These are phyloP conservation scores for Schizosaccharomyces japonicus DNA, from an alignment of 805 yeast genomes.

Conservation along the genomic window DNA sequence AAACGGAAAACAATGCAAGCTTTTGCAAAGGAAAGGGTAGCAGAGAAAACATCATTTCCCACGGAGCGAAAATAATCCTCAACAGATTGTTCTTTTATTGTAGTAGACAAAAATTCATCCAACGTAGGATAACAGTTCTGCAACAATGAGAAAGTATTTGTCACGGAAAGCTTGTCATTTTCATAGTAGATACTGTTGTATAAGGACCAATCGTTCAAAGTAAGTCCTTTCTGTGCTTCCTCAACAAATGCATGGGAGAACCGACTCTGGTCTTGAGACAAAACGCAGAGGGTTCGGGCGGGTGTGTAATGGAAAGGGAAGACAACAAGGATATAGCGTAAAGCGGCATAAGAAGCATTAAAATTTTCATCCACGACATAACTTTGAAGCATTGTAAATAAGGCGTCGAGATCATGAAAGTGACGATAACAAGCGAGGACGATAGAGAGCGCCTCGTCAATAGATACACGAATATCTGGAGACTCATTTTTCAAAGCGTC, in stretches of 20 bases:
- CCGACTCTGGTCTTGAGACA: not conserved
- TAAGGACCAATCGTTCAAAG: not conserved
- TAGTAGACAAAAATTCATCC: too few species aligned
- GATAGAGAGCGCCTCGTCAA: not conserved
- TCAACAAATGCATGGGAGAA: not conserved
- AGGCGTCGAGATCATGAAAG: not conserved
- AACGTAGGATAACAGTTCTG: too few species aligned
- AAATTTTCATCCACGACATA: not conserved
- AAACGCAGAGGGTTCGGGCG: not conserved
- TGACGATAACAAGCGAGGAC: not conserved
- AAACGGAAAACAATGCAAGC: too few species aligned
- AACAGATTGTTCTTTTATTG: too few species aligned
- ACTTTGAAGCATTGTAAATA: not conserved
- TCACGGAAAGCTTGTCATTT: not conserved
- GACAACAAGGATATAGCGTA: not conserved
- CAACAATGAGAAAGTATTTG: too few species aligned
- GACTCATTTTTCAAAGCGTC: not conserved
- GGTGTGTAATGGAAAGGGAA: not conserved
- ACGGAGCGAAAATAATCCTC: too few species aligned
- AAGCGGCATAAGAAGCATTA: not conserved
- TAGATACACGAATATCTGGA: constrained; percentile 1
- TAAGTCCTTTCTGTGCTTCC: constrained; percentile 3
- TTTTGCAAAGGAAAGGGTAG: too few species aligned
- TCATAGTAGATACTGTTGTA: not conserved
- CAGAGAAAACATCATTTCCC: too few species aligned